A percentile compares a stretch with the other conserved stretches of the same genome.
phyloP scores from a whole-genome alignment of 1,139 yeast genomes.

The Suhomyces choctaworum region DNA sequence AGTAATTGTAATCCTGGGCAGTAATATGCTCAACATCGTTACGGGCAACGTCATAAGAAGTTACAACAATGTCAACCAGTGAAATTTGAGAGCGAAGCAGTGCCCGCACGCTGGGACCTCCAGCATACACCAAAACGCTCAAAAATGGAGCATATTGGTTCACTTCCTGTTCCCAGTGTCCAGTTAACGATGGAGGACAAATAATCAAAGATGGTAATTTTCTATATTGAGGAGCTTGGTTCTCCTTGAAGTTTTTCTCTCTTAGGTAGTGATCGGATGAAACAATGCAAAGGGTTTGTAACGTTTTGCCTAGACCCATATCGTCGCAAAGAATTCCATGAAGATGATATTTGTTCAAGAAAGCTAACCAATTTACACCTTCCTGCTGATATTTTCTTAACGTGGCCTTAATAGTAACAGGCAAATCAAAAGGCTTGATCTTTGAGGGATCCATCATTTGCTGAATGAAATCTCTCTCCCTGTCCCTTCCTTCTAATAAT shows the following conservation, averaged over 20 bases:
- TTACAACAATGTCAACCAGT: constrained; percentile 80
- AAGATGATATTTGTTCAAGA: constrained; percentile 87
- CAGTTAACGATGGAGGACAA: constrained; percentile 96
- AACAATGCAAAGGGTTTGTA: constrained; percentile 95
- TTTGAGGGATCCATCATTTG: constrained; percentile 99
- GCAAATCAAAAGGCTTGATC: constrained; percentile 82
- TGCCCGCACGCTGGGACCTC: constrained; percentile 77
- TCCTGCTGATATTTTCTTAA: constrained; percentile 95
- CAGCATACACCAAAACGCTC: constrained; percentile 83
- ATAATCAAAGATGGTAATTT: constrained; percentile 81
- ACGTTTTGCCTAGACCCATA: constrained; percentile 98
- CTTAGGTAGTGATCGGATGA: constrained; percentile 93
- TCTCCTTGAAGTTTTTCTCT: constrained; percentile 61
- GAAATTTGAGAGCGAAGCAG: constrained; percentile 54
- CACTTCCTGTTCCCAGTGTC: constrained; percentile 98
- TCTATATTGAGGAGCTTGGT: constrained; percentile 67
- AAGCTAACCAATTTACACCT: constrained; percentile 98
- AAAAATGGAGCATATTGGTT: constrained; percentile 88
- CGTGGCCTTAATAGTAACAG: constrained; percentile 90
- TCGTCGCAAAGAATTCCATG: constrained; percentile 98
- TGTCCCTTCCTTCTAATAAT: constrained; percentile 82
- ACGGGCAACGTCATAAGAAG: constrained; percentile 94
- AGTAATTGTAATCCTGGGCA: constrained; percentile 77
- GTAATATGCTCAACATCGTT: constrained; percentile 75
- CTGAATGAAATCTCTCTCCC: constrained; percentile 90